Evolutionary conservation across 2,329 filamentous ascomycete genomes (phyloP).

Genomic region (Triangularia setosa): DNA sequence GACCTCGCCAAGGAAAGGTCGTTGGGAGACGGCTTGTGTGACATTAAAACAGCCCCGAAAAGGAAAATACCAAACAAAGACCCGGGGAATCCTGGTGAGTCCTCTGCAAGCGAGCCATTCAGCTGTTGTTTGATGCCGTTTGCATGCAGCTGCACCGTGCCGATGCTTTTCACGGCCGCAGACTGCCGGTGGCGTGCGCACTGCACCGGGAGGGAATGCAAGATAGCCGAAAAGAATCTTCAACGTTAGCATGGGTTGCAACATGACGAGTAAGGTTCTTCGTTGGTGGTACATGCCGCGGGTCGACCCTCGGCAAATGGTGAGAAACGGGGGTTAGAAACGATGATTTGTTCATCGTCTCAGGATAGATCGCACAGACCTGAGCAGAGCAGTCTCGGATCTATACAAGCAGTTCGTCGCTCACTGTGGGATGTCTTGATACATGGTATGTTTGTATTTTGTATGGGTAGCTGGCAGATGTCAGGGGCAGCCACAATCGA

Average conservation of each 20-base stretch:
- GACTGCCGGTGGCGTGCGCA: slow-evolving; percentile 2
- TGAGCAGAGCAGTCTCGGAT: slow-evolving; percentile 5
- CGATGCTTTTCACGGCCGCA: neutral
- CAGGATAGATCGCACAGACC: slow-evolving; percentile 1
- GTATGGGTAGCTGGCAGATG: neutral
- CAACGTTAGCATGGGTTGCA: neutral
- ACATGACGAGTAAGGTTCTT: neutral
- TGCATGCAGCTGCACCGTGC: slow-evolving; percentile 11
- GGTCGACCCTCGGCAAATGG: neutral
- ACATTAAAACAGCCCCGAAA: neutral
- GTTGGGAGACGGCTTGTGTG: neutral
- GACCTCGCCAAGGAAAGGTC: neutral
- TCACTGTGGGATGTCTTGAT: neutral
- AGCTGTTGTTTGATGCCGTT: neutral
- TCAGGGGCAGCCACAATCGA: neutral
- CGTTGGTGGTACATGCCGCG: neutral
- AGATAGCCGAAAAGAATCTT: slow-evolving; percentile 1
- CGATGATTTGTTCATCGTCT: neutral
- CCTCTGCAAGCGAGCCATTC: neutral
- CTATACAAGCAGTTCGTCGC: neutral
- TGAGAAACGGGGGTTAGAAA: neutral
- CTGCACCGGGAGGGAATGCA: slow-evolving; percentile 1
- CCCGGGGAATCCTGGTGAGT: slow-evolving; percentile 1
- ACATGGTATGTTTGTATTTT: neutral
- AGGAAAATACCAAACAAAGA: neutral